Evolutionary conservation across 768 basidiomycete species (phyloP), one percentile per base, ranked within the genome.

Genomic region (Serpula lacrymans): DNA sequence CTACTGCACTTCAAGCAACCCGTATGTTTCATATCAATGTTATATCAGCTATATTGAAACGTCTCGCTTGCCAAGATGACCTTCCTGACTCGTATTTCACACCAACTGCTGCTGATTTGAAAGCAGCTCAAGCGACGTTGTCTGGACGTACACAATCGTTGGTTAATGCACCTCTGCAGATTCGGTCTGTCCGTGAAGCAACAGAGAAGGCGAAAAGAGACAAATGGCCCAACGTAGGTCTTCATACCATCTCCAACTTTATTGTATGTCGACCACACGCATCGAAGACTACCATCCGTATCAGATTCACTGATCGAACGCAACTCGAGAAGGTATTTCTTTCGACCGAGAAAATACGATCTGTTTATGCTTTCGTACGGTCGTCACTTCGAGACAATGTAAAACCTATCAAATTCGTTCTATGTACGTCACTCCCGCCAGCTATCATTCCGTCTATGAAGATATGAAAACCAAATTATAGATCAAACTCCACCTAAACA

Each of bases 291-390:
- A 85, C 74, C 3, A 86, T 95, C 50, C 79, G 92, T 14, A 63
- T 95, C 49, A 77, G 76, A 52, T 95, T 94, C 62, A 67, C 80
- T 16, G 88, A 94, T 60, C 75, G 84, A 34, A 88, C 81, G 2
- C 82, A 85, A 54, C 70, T 95, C 11, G 91, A 95, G 64, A 82
- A 78, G 50, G 62, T 64, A 0, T 93, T 94, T 54, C 71, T 80
- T 3, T 92, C 91, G 5, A 75, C 75, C 3, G 78, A 81, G 62
- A 92, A 86, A 59, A 89, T 95, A 37, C 75, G 77, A 36, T 71
- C 83, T 2, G 78, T 95, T 7, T 94, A 95, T 57, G 87, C 85
- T 8, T 93, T 93, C 48, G 88, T 92, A 38, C 76, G 84, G 24
- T 64, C 70, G 23, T 76, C 78, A 16, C 66, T 95, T 24, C 67